Evolutionary conservation across 1,284 basidiomycete species (phyloP), one percentile per base, ranked within the genome.

Genomic region (Boletellus deceptivus): DNA sequence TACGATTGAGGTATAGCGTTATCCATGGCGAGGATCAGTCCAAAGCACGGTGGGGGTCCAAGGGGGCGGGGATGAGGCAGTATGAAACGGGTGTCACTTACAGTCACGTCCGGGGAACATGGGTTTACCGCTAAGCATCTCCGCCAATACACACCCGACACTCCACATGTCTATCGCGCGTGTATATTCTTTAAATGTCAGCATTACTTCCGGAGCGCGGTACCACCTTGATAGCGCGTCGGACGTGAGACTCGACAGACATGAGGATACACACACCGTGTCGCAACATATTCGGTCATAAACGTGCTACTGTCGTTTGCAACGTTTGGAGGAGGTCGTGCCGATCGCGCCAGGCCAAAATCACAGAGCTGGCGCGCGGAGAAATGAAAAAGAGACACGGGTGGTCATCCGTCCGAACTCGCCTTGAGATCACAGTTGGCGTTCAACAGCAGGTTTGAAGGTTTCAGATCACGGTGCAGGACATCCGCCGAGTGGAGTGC

Each of bases 391-490:
- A 27, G 24, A 20, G 51, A 43, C 25, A 25, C 27, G 2, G 38
- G 49, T 31, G 41, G 59, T 8, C 16, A 50, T 49, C 36, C 22
- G 50, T 41, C 27, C 24, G 20, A 33, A 58, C 60, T 59, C 48
- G 91, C 91, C 75, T 95, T 95, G 46, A 97, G 80, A 70, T 97
- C 94, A 64, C 94, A 98, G 64, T 97, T 96, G 40, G 93, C 91
- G 63, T 98, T 98, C 34, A 97, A 72, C 2, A 97, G 77, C 22
- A 97, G 75, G 65, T 98, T 98, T 2, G 89, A 93, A 0, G 95
- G 95, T 65, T 97, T 98, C 48, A 98, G 78, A 67, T 97, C 93
- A 48, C 90, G 81, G 61, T 93, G 90, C 14, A 94, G 80, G 39
- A 94, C 89, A 65, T 92, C 88, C 29, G 91, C 91, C 0, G 91